Base-by-base conservation (phyloP, 148 eudicot genomes). In the Vaccinium darrowii region DNA sequence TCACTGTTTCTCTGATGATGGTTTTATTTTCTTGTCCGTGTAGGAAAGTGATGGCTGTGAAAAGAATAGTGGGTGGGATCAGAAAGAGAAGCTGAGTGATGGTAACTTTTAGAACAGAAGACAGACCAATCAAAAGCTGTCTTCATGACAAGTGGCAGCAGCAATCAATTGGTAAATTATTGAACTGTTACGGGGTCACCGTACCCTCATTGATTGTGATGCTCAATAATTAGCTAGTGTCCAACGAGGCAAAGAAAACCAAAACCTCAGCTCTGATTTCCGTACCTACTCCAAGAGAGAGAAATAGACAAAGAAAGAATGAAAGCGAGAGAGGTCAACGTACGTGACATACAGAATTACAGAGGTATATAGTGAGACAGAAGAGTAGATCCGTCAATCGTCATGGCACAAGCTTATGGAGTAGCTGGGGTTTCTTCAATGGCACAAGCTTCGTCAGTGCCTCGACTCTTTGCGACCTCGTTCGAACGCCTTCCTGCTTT, bases 361-460 rank as follows among this genome's bases (percentile, higher is more conserved):
- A 78, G 11, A 14, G 10, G 18, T 9, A 56, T 6, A 25, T n/a
- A 54, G 9, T 27, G 50, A 81, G 76, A 63, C 23, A 81, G 73
- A 19, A 25, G 73, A 83, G 58, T 27, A 3, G 49, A 21, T 14
- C 43, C 43, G 58, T 8, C 25, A 89, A 52, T 19, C 10, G 39
- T 53, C 62, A 53, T 87, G 88, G 90, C 90, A 78, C 60, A 84
- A 52, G 83, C 87, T 69, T 88, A 65, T 82, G 84, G 85, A 56
- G 88, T 84, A 11, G 79, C 33, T 36, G 13, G 53, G 4, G 76
- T 84, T 30, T 78, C 91, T 83, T 89, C 92, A 51, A 88, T 90
- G 91, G 91, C 88, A 57, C 83, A 90, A 25, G 84, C 86, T 84
- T 88, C 84, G 77, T 84, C 89, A 54, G 81, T 89, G 82, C 89